Evolutionary conservation across 495 filamentous ascomycete species (phyloP).

Genomic region (Aspergillus bridgeri): DNA sequence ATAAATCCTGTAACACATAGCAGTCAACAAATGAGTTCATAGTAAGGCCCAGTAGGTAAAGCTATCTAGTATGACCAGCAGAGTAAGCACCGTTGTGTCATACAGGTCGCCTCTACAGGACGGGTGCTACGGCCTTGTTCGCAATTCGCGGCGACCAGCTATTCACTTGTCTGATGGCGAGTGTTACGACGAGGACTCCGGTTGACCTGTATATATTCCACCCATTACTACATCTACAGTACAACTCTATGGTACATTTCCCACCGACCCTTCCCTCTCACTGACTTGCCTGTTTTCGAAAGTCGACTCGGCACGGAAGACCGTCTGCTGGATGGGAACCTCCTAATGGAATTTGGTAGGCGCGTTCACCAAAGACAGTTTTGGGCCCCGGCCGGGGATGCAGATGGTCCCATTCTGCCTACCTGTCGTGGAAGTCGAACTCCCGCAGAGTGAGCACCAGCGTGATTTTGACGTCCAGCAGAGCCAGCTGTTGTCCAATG

Average conservation of each 20-base stretch:
- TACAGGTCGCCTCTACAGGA: too few relatives aligned
- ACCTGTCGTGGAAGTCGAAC: constrained; percentile 8
- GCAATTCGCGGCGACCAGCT: too few relatives aligned
- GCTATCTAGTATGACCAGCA: too few relatives aligned
- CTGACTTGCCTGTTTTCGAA: background rate
- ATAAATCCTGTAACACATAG: too few relatives aligned
- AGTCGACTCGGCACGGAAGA: constrained; percentile 4
- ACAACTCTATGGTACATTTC: too few relatives aligned
- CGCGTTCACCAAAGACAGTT: constrained; percentile 9
- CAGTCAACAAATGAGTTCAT: too few relatives aligned
- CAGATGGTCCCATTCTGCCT: constrained; percentile 3
- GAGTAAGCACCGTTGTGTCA: too few relatives aligned
- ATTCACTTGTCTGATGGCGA: too few relatives aligned
- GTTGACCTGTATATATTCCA: background rate
- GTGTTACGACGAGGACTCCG: too few relatives aligned
- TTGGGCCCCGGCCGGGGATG: constrained; percentile 1
- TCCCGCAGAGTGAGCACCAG: constrained; percentile 1
- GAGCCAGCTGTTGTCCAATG: constrained; percentile 3
- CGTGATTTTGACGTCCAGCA: background rate
- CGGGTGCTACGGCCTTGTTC: too few relatives aligned
- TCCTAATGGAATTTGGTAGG: constrained; percentile 5
- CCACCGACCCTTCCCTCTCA: background rate
- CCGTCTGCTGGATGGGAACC: constrained; percentile 8
- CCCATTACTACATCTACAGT: background rate
- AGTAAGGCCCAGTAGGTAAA: too few relatives aligned